Evolutionary conservation across 352 stramenopile species (phyloP).

Genomic region (Phytopythium montanum): DNA sequence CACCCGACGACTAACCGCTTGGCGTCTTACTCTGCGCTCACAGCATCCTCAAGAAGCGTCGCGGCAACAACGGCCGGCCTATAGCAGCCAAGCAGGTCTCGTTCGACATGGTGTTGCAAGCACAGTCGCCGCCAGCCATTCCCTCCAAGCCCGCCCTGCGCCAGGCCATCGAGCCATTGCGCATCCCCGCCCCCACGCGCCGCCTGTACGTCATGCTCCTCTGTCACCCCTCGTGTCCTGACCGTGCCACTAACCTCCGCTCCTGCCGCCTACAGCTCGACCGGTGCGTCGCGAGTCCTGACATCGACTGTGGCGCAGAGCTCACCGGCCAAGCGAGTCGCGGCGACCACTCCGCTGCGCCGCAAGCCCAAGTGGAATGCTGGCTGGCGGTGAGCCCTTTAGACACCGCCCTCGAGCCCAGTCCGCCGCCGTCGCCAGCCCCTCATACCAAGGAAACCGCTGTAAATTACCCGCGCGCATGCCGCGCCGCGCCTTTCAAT

Average conservation of each 20-base stretch:
- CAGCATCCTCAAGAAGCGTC: conserved; percentile 76
- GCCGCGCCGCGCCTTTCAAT: conserved; percentile 1
- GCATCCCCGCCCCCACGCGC: conserved; percentile 17
- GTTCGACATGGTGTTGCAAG: conserved; percentile 38
- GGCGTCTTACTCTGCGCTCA: neutral
- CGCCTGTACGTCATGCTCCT: conserved; percentile 42
- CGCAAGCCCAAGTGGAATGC: conserved; percentile 60
- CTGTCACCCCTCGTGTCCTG: neutral
- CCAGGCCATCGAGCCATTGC: conserved; percentile 23
- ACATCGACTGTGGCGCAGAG: conserved; percentile 18
- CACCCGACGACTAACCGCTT: neutral
- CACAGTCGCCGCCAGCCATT: conserved; percentile 5
- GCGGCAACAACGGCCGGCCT: conserved; percentile 14
- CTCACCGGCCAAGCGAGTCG: conserved; percentile 21
- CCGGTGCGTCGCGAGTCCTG: conserved; percentile 30
- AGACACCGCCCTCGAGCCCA: neutral
- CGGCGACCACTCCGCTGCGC: conserved; percentile 27
- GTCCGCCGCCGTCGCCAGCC: neutral
- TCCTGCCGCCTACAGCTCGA: neutral
- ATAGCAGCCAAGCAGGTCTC: conserved; percentile 59
- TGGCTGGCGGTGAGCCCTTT: conserved; percentile 37
- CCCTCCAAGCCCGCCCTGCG: conserved; percentile 20
- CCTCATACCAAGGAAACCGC: conserved; percentile 4
- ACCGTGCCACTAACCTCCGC: conserved; percentile 4
- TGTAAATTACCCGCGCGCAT: conserved; percentile 7